Base-by-base conservation (phyloP, 1,284 basidiomycete genomes). In the Coriolopsis trogii region DNA sequence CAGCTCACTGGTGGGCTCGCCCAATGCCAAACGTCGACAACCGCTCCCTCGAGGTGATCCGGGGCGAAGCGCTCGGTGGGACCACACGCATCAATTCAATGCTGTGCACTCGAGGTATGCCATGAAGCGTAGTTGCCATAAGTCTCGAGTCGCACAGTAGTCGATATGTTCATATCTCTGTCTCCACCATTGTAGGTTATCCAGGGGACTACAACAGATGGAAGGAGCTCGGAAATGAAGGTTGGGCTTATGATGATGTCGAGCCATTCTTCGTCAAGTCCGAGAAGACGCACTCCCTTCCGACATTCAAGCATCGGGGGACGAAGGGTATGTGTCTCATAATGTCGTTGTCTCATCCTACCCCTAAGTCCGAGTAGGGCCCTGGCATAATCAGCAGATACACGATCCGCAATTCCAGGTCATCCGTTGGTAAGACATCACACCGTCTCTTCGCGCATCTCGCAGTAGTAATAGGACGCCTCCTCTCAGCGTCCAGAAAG, bases 41-140 rank as follows among this genome's bases (percentile, higher is more conserved):
- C 9, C 60, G 46, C 9, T 37, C 34, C 2, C 15, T 52, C 7
- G 52, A 54, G 26, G 42, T 74, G 28, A 63, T 73, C 31, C 66
- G 69, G 4, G 78, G 77, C 0, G 70, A 70, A 36, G 69, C 65
- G 0, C 62, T 77, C 4, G 77, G 78, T 10, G 78, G 78, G 0
- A 70, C 68, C 0, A 72, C 73, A 0, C 47, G 49, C 2, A 73
- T 80, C 53, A 81, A 80, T 53, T 68, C 63, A 29, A 67, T 72
- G 65, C 52, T 73, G 44, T 76, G 76, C 47, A 69, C 68, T 0
- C 67, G 73, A n/a, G 70, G 59, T 40, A 33, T 64, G 8, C 66
- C 67, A 16, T 16, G 16, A 15, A 13, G 6, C 10, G 16, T n/a
- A 3, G 21, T 15, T 23, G 10, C 33, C 5, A 16, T n/a, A n/a